These are phyloP conservation scores for Allium fistulosum DNA, from an alignment of 106 monocot species.

Conservation along the genomic window DNA sequence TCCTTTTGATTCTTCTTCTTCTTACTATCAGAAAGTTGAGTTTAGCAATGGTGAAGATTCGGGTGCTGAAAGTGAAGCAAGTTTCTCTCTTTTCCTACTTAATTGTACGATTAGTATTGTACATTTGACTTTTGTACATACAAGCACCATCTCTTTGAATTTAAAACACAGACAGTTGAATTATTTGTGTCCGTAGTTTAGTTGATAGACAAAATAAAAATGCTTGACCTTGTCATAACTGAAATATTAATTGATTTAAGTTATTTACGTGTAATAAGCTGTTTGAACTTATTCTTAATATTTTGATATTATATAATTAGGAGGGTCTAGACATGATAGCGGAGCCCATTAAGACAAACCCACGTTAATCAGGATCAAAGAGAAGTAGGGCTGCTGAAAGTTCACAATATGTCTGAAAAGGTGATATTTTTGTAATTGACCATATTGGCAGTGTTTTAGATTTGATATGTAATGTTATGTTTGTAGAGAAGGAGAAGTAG, in stretches of 20 bases:
- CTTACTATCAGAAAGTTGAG: not conserved
- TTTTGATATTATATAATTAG: not conserved
- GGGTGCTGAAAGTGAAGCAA: not conserved
- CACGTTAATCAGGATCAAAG: slow-evolving; percentile 47
- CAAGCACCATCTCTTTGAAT: too few relatives aligned
- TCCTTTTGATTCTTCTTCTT: not conserved
- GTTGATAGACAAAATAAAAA: too few relatives aligned
- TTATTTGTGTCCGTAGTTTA: too few relatives aligned
- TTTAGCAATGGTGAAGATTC: not conserved
- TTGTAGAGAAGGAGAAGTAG: slow-evolving; percentile 56
- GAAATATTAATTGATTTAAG: too few relatives aligned
- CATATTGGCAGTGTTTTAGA: not conserved
- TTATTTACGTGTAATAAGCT: too few relatives aligned
- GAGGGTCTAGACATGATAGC: slow-evolving; percentile 25
- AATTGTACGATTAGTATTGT: too few relatives aligned
- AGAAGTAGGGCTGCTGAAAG: slow-evolving; percentile 70
- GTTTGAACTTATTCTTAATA: too few relatives aligned
- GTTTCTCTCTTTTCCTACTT: not conserved
- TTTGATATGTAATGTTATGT: not conserved
- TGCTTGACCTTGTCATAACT: too few relatives aligned
- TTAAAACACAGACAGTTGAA: too few relatives aligned
- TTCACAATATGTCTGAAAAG: slow-evolving; percentile 82
- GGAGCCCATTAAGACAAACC: slow-evolving; percentile 14
- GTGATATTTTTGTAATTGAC: not conserved
- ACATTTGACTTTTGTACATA: too few relatives aligned